Evolutionary conservation across 306 rosid species (phyloP).

Genomic region (Cicer yamashitae): DNA sequence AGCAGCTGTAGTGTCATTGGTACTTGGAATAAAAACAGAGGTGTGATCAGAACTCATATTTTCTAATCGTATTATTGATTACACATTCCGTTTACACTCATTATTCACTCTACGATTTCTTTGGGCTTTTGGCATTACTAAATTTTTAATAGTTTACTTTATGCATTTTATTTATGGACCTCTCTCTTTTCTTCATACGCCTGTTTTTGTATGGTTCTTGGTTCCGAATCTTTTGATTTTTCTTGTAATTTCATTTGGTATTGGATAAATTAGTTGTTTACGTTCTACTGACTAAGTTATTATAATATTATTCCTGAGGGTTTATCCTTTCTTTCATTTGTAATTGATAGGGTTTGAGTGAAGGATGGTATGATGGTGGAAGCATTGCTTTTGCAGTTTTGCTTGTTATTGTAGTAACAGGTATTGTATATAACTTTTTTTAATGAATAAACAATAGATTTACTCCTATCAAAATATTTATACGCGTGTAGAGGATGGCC

Average conservation of each 20-base stretch:
- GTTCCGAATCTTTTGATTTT: conserved; percentile 35
- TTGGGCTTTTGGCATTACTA: conserved; percentile 27
- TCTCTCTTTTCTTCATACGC: conserved; percentile 14
- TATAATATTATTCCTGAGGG: conserved; percentile 14
- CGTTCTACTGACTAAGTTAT: conserved; percentile 8
- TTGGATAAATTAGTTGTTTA: conserved; percentile 29
- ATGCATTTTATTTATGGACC: conserved; percentile 15
- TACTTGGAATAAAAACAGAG: conserved; percentile 94
- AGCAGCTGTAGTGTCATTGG: conserved; percentile 90
- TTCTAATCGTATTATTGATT: conserved; percentile 19
- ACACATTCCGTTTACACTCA: conserved; percentile 19
- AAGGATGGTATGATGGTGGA: conserved; percentile 99
- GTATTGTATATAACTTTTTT: conserved; percentile 51
- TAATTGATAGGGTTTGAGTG: conserved; percentile 65
- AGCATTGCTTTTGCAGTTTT: conserved; percentile 89
- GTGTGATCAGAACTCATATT: conserved; percentile 50
- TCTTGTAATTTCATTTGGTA: conserved; percentile 12
- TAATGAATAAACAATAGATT: conserved; percentile 6
- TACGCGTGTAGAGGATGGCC: not conserved
- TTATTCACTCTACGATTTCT: conserved; percentile 17
- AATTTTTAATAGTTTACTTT: conserved; percentile 22
- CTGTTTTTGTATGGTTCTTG: conserved; percentile 30
- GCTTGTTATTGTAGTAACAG: conserved; percentile 91
- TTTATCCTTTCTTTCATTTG: conserved; percentile 37
- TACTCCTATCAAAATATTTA: conserved; percentile 25